Base-by-base conservation (phyloP, 2,329 filamentous ascomycete genomes). In the Penicillium aurantiogriseum region DNA sequence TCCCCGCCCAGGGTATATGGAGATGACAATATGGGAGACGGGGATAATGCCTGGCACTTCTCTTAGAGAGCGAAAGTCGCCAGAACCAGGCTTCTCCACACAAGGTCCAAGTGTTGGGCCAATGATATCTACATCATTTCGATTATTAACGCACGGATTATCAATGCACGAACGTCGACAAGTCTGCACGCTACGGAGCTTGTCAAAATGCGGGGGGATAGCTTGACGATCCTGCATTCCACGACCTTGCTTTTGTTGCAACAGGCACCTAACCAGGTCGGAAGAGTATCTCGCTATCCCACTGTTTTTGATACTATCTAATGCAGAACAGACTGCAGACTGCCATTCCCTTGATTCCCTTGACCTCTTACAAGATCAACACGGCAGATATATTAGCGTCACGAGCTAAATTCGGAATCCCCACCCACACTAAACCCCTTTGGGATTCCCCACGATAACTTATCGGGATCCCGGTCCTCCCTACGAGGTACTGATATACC, bases 361-460 rank as follows among this genome's bases (percentile, higher is more conserved):
- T 10, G 13, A 27, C 8, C 4, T 10, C 19, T 7, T 10, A n/a
- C 40, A 13, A 44, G 13, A 25, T 17, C 5, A 8, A 31, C 9
- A 31, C 51, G 47, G 29, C 15, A 43, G 23, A 45, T 43, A 29
- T 49, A 47, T 54, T 59, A 66, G 60, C 55, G 53, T 46, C 56
- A 64, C 63, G 59, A 60, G 61, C 63, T 63, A 64, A 58, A 63
- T 19, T 59, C 61, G 59, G 64, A 64, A 63, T 40, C 59, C 51
- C 62, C 61, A 58, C 54, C 56, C 23, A 4, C 57, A 21, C 59
- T 65, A 55, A 45, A 10, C 51, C 29, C 40, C 36, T 62, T 58
- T 9, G 2, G 40, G 54, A 8, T 11, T 35, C 38, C 31, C 58
- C 54, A 65, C 64, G 64, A 65, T 54, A 61, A 66, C 48, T 31